Conservation (phyloP, 768 basidiomycete species). For the Exidia glandulosa region DNA sequence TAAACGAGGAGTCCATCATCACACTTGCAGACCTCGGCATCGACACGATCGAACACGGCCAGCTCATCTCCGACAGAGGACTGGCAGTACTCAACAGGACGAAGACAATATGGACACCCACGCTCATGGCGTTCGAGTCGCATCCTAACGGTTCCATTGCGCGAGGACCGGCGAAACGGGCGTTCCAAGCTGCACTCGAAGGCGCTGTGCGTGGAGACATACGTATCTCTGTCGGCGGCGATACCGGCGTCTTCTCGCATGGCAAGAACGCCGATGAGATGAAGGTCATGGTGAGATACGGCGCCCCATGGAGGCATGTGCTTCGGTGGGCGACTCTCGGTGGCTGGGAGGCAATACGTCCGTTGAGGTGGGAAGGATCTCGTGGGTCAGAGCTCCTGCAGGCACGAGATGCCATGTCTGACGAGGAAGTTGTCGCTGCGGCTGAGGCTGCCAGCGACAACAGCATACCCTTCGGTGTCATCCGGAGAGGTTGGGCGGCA, state of each 20-base stretch:
- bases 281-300: constrained; percentile 46
- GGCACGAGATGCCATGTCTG: constrained; percentile 16
- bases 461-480: constrained; percentile 43
- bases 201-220: constrained; percentile 22
- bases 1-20: constrained; percentile 24
- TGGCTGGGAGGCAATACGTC: constrained; percentile 46
- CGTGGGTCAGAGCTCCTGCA: constrained; percentile 16
- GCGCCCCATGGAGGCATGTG: constrained; percentile 40
- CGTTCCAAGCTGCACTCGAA: constrained; percentile 36
- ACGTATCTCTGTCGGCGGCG: constrained; percentile 49
- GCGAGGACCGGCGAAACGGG: not conserved
- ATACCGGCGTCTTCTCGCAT: constrained; percentile 54
- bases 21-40: constrained; percentile 20
- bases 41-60: constrained; percentile 52
- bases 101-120: constrained; percentile 42
- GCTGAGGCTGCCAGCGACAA: constrained; percentile 30
- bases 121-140: constrained; percentile 40
- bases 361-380: constrained; percentile 33
- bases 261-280: constrained; percentile 52
- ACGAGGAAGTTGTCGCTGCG: constrained; percentile 3
- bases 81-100: constrained; percentile 2
- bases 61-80: constrained; percentile 11
- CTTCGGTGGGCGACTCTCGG: constrained; percentile 49
- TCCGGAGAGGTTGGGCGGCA: constrained; percentile 46
- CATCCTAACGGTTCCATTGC: not conserved